phyloP scores from a whole-genome alignment of 257 asterid genomes.

The Gentiana dahurica region DNA sequence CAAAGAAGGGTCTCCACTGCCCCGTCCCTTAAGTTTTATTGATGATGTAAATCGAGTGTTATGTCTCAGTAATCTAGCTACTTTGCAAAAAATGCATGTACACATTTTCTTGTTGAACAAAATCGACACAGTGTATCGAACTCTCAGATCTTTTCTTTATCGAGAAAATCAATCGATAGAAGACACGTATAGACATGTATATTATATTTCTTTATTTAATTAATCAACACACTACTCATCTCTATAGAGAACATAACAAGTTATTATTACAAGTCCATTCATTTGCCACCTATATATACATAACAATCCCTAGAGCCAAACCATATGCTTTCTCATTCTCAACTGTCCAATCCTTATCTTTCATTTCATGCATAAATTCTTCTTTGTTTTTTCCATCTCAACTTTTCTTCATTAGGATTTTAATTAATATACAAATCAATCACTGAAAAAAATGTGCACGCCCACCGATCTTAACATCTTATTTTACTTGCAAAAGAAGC shows the following conservation, averaged over 20 bases:
- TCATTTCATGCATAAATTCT: conserved; percentile 1
- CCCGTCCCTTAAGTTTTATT: background rate
- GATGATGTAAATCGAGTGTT: conserved; percentile 1
- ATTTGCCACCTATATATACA: conserved; percentile 20
- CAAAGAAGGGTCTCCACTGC: background rate
- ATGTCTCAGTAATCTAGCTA: too few relatives aligned
- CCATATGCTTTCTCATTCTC: background rate
- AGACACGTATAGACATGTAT: too few relatives aligned
- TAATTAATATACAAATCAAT: background rate
- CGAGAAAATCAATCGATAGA: too few relatives aligned
- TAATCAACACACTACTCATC: too few relatives aligned
- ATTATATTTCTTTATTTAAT: too few relatives aligned
- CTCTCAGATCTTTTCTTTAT: too few relatives aligned
- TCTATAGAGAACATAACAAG: conserved; percentile 9
- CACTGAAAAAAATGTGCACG: conserved; percentile 13
- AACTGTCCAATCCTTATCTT: background rate
- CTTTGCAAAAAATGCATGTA: too few relatives aligned
- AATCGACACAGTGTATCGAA: too few relatives aligned
- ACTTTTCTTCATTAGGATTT: background rate
- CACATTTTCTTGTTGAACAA: too few relatives aligned
- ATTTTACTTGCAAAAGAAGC: conserved; percentile 17
- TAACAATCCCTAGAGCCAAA: conserved; percentile 7
- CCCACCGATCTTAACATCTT: conserved; percentile 10
- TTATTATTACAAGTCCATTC: too few relatives aligned
- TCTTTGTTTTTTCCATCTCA: background rate